Evolutionary conservation across 106 monocot genomes (phyloP), one percentile per base, ranked within the genome.

Genomic region (Cymbidium sinense): DNA sequence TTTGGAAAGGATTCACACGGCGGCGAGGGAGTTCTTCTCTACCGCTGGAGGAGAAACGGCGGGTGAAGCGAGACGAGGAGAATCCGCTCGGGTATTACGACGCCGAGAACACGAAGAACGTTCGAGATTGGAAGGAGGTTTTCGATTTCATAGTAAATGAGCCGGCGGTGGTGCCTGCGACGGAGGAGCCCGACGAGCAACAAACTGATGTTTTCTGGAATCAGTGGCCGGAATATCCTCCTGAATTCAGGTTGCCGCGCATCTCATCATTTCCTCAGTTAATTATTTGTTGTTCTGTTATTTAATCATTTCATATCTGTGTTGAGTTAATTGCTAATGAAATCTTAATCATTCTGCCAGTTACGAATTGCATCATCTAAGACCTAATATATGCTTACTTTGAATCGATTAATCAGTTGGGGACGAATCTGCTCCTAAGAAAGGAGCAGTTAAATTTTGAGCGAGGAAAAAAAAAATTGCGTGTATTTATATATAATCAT

Each of bases 91-190:
- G 89, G 12, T 89, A 84, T 55, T 87, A 86, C 54, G 89, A 86
- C 15, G 27, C 77, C 0, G 89, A 89, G 82, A 76, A 89, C 70
- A 89, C 89, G 18, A 89, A 89, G 84, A 89, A 89, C 67, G 89
- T 89, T 18, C 39, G 89, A 50, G 89, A 89, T 50, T 89, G 89
- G 89, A 89, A 89, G 82, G 89, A 89, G 79, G 86, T 84, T 39
- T 85, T 89, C 81, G 84, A 93, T 67, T 77, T 83, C 43, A 54
- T 79, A 35, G 54, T 75, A 30, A 33, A 31, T 37, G 82, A 84
- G 27, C 58, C 78, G 25, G 10, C 51, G 25, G 50, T 43, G 21
- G 58, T 77, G 7, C 34, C 79, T 7, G 73, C 61, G 6, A 17
- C 50, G 50, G 52, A 27, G 4, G 34, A 58, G 3, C 23, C 55